These are phyloP conservation scores for Epichloe sp. DNA, from an alignment of 2,329 filamentous ascomycete species.

Conservation along the genomic window DNA sequence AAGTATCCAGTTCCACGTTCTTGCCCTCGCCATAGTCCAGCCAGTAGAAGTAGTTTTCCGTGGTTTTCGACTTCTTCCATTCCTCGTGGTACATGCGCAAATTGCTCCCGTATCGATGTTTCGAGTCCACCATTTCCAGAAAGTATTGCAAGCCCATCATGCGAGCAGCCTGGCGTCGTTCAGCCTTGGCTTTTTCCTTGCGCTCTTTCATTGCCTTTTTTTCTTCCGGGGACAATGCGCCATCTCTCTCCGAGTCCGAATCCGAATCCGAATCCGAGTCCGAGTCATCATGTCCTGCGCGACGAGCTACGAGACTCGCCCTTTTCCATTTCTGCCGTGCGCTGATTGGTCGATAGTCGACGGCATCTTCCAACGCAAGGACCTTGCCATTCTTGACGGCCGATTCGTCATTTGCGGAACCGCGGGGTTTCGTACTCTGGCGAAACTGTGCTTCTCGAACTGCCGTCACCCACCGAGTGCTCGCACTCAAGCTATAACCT, in stretches of 20 bases:
- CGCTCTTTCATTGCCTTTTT: slow-evolving; percentile 25
- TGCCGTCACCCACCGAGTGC: slow-evolving; percentile 58
- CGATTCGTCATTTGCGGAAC: slow-evolving; percentile 11
- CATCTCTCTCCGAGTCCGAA: slow-evolving; percentile 28
- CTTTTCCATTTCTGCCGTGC: slow-evolving; percentile 66
- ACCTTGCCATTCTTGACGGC: slow-evolving; percentile 4
- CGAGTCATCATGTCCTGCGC: slow-evolving; percentile 55
- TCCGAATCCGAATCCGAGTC: slow-evolving; percentile 33
- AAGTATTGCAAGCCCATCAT: slow-evolving; percentile 83
- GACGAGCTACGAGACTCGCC: slow-evolving; percentile 53
- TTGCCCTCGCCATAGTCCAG: slow-evolving; percentile 70
- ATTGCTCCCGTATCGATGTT: slow-evolving; percentile 80
- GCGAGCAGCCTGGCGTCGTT: slow-evolving; percentile 53
- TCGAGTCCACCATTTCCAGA: slow-evolving; percentile 69
- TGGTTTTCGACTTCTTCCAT: slow-evolving; percentile 64
- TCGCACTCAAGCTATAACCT: slow-evolving; percentile 56
- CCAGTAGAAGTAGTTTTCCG: slow-evolving; percentile 92
- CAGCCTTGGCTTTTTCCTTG: slow-evolving; percentile 36
- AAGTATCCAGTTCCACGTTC: slow-evolving; percentile 53
- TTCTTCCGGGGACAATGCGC: slow-evolving; percentile 20
- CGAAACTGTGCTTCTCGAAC: slow-evolving; percentile 43
- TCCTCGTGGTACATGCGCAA: slow-evolving; percentile 68
- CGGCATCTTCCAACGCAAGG: slow-evolving; percentile 7
- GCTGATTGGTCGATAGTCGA: slow-evolving; percentile 12
- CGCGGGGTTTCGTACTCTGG: slow-evolving; percentile 33